phyloP scores from a whole-genome alignment of 2,329 filamentous ascomycete genomes.

The Neofusicoccum ribis region DNA sequence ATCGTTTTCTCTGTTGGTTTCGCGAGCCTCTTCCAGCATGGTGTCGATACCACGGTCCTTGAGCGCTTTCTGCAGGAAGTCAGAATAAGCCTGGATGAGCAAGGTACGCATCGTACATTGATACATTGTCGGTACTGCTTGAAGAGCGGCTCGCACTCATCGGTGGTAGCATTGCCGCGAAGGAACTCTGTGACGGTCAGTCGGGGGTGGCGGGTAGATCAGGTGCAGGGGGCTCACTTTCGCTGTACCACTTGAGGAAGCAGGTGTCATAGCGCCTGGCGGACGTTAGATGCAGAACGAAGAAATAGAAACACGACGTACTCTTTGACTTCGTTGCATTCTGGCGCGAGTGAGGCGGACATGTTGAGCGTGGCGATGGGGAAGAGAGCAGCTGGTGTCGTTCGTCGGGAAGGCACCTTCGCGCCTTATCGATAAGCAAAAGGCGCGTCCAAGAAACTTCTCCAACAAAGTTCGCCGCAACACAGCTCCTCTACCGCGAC shows the following conservation, averaged over 20 bases:
- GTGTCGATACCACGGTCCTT: slow-evolving; percentile 90
- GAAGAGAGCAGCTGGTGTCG: background rate
- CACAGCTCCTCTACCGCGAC: slow-evolving; percentile 8
- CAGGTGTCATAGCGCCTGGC: slow-evolving; percentile 89
- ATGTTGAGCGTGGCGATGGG: slow-evolving; percentile 49
- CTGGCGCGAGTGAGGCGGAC: slow-evolving; percentile 91
- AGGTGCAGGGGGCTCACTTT: slow-evolving; percentile 65
- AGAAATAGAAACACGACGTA: slow-evolving; percentile 47
- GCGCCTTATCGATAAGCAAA: slow-evolving; percentile 35
- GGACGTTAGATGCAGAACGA: background rate
- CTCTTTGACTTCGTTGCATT: slow-evolving; percentile 97
- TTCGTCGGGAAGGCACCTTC: background rate
- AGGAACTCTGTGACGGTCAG: slow-evolving; percentile 67
- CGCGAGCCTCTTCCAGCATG: slow-evolving; percentile 86
- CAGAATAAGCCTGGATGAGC: background rate
- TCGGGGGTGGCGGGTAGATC: slow-evolving; percentile 8
- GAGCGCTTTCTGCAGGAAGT: slow-evolving; percentile 66
- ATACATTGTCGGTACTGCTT: slow-evolving; percentile 86
- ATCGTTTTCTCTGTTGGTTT: slow-evolving; percentile 87
- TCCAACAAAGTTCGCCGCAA: slow-evolving; percentile 7
- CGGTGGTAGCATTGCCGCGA: slow-evolving; percentile 75
- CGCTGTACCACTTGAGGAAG: slow-evolving; percentile 99
- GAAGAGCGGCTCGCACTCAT: slow-evolving; percentile 85
- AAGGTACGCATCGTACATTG: slow-evolving; percentile 57
- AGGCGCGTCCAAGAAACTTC: slow-evolving; percentile 9